A percentile compares a stretch with the other conserved stretches of the same genome.
Evolutionary conservation across 2,329 filamentous ascomycete species (phyloP).

Genomic region (Raffaelea deltoideospora): DNA sequence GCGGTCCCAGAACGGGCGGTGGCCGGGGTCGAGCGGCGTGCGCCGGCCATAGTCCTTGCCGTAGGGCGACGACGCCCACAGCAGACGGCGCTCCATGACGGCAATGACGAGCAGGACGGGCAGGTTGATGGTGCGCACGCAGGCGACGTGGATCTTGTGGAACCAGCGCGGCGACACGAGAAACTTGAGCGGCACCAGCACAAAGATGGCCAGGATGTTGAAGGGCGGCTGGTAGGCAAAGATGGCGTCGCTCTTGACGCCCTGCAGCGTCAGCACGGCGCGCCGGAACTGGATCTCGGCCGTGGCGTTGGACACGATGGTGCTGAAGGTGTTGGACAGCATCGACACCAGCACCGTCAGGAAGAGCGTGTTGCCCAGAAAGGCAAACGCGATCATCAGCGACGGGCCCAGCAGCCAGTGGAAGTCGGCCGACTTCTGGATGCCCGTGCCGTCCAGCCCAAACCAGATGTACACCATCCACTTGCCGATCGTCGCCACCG

Average conservation of each 20-base stretch:
- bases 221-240: constrained; percentile 75
- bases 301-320: constrained; percentile 59
- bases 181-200: constrained; percentile 65
- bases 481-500: constrained; percentile 58
- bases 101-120: constrained; percentile 60
- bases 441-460: constrained; percentile 59
- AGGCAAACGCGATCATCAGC: constrained; percentile 72
- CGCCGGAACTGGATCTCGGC: constrained; percentile 75
- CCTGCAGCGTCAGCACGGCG: constrained; percentile 69
- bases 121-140: constrained; percentile 59
- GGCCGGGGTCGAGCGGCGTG: neutral
- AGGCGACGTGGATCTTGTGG: constrained; percentile 74
- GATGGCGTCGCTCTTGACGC: constrained; percentile 70
- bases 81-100: constrained; percentile 50
- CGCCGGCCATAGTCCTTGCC: neutral
- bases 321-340: constrained; percentile 70
- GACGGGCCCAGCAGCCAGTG: constrained; percentile 66
- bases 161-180: constrained; percentile 72
- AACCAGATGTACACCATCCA: constrained; percentile 96
- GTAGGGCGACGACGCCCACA: constrained; percentile 36
- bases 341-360: constrained; percentile 82
- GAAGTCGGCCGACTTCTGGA: constrained; percentile 49
- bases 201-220: constrained; percentile 61
- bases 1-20: constrained; percentile 48
- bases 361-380: constrained; percentile 75